Conservation (phyloP, 768 basidiomycete species). For the Multifurca ochricompacta region DNA sequence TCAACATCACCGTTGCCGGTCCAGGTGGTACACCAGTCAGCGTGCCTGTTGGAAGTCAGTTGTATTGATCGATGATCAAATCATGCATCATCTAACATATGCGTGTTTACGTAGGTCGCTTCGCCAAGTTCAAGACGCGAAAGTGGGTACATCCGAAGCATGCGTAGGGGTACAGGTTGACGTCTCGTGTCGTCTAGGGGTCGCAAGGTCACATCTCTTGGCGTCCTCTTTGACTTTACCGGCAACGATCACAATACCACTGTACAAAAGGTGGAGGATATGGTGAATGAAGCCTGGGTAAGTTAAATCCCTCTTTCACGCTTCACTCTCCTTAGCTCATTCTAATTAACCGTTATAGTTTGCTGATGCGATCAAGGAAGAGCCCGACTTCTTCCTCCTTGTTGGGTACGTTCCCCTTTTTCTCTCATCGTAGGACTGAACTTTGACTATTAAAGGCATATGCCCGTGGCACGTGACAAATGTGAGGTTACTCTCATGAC, state of each 20-base stretch:
- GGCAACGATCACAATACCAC: conserved; percentile 65
- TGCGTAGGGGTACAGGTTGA: neutral
- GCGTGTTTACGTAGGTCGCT: conserved; percentile 39
- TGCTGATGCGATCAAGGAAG: conserved; percentile 63
- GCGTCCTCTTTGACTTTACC: conserved; percentile 71
- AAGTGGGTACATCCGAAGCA: conserved; percentile 38
- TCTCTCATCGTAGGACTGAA: neutral
- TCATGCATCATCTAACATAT: neutral
- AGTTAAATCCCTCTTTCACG: conserved; percentile 13
- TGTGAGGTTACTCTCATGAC: conserved; percentile 34
- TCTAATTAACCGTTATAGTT: conserved; percentile 49
- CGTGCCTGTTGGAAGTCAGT: conserved; percentile 40
- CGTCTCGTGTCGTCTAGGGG: conserved; percentile 37
- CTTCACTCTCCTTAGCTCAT: neutral
- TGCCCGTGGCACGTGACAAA: conserved; percentile 67
- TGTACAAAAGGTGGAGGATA: conserved; percentile 61
- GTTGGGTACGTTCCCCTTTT: conserved; percentile 40
- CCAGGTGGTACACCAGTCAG: conserved; percentile 30
- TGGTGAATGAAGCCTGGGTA: conserved; percentile 79
- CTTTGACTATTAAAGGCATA: conserved; percentile 46
- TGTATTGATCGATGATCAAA: no score
- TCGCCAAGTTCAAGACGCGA: conserved; percentile 62
- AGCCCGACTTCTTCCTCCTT: conserved; percentile 77
- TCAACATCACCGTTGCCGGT: conserved; percentile 66
- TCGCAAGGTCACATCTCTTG: conserved; percentile 68